phyloP scores from a whole-genome alignment of 75 land plant species.

The Sequoia sempervirens region DNA sequence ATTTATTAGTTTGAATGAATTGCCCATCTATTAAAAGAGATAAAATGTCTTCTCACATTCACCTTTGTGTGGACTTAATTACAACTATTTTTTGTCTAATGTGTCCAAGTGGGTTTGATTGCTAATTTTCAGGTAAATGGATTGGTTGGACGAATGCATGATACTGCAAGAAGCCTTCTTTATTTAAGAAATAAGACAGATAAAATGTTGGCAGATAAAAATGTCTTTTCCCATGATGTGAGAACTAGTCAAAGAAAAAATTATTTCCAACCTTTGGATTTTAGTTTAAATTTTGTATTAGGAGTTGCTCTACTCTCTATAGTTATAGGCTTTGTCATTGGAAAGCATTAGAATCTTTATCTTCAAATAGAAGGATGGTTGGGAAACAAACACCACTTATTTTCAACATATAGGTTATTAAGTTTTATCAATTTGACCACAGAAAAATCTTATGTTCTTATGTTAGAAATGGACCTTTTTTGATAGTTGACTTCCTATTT shows the following conservation, averaged over 20 bases:
- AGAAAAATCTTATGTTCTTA: not conserved
- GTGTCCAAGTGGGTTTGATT: not conserved
- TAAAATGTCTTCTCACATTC: not conserved
- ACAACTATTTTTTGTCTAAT: not conserved
- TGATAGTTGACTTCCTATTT: not conserved
- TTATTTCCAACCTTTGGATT: not conserved
- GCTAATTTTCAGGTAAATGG: not conserved
- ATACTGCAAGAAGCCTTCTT: not conserved
- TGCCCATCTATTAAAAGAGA: not conserved
- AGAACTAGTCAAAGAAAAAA: not conserved
- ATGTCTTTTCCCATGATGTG: not conserved
- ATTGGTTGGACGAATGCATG: not conserved
- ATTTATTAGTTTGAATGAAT: not conserved
- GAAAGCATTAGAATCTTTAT: not conserved
- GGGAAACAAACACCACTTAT: not conserved
- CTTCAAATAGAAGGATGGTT: not conserved
- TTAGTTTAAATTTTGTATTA: not conserved
- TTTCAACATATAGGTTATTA: not conserved
- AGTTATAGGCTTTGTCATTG: not conserved
- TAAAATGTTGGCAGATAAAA: not conserved
- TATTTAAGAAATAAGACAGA: not conserved
- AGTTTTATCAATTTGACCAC: not conserved
- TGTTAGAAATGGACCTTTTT: not conserved
- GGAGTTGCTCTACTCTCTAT: not conserved
- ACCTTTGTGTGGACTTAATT: not conserved